Base-by-base conservation (phyloP, 2,329 filamentous ascomycete genomes). In the Mycosphaerella arachidis region DNA sequence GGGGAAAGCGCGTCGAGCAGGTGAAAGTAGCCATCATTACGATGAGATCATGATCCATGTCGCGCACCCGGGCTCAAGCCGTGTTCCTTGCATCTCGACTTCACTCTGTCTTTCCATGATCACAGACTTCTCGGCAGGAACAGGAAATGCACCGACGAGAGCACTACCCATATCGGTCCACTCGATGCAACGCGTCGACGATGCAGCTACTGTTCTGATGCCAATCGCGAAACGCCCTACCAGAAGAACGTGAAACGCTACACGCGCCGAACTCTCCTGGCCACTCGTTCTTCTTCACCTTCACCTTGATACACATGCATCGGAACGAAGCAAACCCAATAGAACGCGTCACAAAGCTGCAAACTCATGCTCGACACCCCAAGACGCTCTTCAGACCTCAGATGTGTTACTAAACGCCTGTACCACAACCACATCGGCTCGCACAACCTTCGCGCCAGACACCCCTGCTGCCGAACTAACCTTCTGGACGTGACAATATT, bases 371-470 rank as follows among this genome's bases (percentile, higher is more conserved):
- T 45, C 6, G 16, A 30, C 18, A 53, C 35, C 30, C 5, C 30
- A 33, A 35, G 16, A n/a, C 18, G 30, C 35, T 12, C 30, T 53
- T 24, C 16, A 31, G 29, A 53, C 30, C 20, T 2, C 16, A 31
- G 29, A 53, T n/a, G 16, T 35, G 29, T 18, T n/a, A n/a, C n/a
- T n/a, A 43, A 43, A 43, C 40, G 13, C 40, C 40, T 43, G 40
- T 33, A 35, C 45, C 10, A 51, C 40, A 35, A 29, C 27, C 16
- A 31, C 46, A 29, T 16, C 33, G 40, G 50, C 51, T 55, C 52
- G 37, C 53, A 52, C 40, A 57, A 35, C 55, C 9, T 53, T 56
- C 57, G 46, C 54, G 48, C 55, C 57, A 58, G 61, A 53, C 60
- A 55, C 54, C 53, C 48, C 18, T 30, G 51, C 50, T 30, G 37